These are phyloP conservation scores for Metarhizium anisopliae DNA, from an alignment of 2,329 filamentous ascomycete genomes.

Conservation along the genomic window DNA sequence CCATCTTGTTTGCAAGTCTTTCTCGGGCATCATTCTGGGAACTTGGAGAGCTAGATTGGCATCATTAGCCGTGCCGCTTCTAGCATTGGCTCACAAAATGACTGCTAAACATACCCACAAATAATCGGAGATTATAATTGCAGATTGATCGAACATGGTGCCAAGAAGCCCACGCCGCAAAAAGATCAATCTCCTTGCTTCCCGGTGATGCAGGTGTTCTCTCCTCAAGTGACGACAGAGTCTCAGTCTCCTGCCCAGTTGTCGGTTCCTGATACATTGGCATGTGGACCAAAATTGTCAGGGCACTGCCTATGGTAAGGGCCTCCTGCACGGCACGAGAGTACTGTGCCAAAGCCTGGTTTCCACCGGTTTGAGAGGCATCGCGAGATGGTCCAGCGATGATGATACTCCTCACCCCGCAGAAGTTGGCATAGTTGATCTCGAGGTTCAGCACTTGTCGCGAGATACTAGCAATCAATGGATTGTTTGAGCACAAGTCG, in stretches of 20 bases:
- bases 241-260: slow-evolving; percentile 40
- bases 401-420: slow-evolving; percentile 75
- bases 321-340: slow-evolving; percentile 77
- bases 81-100: background rate
- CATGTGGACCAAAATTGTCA: slow-evolving; percentile 73
- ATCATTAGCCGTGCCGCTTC: background rate
- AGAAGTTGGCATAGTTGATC: slow-evolving; percentile 91
- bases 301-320: slow-evolving; percentile 62
- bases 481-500: slow-evolving; percentile 75
- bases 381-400: slow-evolving; percentile 68
- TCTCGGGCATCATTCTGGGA: slow-evolving; percentile 49
- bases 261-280: slow-evolving; percentile 73
- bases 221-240: slow-evolving; percentile 38
- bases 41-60: slow-evolving; percentile 40
- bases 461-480: slow-evolving; percentile 76
- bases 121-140: slow-evolving; percentile 73
- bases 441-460: slow-evolving; percentile 86
- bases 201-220: slow-evolving; percentile 17
- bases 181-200: slow-evolving; percentile 53
- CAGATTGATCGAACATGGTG: slow-evolving; percentile 77
- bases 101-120: slow-evolving; percentile 59
- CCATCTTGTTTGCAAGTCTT: slow-evolving; percentile 56
- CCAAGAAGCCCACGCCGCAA: slow-evolving; percentile 89
- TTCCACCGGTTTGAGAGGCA: slow-evolving; percentile 40
- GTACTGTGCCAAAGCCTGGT: slow-evolving; percentile 60